Evolutionary conservation across 257 asterid genomes (phyloP).

Genomic region (Lantana camara): DNA sequence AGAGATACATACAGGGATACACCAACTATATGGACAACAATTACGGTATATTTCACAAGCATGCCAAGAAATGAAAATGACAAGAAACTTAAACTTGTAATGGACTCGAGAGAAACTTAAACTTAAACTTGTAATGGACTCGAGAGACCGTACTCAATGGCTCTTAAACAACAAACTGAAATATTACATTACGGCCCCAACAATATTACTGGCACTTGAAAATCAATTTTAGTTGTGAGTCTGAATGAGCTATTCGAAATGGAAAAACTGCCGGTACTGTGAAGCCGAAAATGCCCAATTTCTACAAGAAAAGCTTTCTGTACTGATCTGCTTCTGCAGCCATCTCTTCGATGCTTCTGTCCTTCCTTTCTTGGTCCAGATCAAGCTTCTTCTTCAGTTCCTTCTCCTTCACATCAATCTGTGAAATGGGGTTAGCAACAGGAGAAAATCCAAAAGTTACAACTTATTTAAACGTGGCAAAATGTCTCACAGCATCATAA

Average conservation of each 20-base stretch:
- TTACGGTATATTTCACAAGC: neutral
- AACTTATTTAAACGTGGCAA: neutral
- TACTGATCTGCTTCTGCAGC: constrained; percentile 78
- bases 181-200: too few species aligned
- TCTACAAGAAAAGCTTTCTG: constrained; percentile 66
- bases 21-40: too few species aligned
- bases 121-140: neutral
- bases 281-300: neutral
- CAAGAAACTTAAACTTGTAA: too few species aligned
- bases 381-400: constrained; percentile 84
- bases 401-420: constrained; percentile 84
- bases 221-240: too few species aligned
- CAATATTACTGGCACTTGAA: too few species aligned
- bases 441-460: neutral
- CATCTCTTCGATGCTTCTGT: constrained; percentile 87
- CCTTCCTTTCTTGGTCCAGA: constrained; percentile 87
- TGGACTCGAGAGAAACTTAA: neutral
- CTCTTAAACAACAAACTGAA: neutral
- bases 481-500: constrained; percentile 51
- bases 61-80: neutral
- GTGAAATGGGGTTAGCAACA: constrained; percentile 26
- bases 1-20: too few species aligned
- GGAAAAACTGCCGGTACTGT: too few species aligned
- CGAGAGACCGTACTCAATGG: neutral
- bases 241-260: too few species aligned